Conservation (phyloP, 148 eudicot genomes). For the Diospyros lotus region DNA sequence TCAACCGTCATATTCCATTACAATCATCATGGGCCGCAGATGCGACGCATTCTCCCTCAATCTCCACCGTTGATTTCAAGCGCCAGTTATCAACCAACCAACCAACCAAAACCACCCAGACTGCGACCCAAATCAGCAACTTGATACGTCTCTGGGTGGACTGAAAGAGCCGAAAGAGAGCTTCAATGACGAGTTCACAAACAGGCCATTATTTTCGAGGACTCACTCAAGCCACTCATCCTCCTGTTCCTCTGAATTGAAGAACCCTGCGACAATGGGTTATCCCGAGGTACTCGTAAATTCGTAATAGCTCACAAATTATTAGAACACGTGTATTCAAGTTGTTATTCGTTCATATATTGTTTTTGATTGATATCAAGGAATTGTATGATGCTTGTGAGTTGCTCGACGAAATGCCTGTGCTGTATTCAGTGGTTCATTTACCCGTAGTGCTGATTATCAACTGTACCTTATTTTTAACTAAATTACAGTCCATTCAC, state of each 20-base stretch:
- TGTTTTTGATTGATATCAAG: constrained; percentile 38
- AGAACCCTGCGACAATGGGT: constrained; percentile 26
- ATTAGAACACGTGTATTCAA: constrained; percentile 41
- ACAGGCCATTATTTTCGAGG: constrained; percentile 3
- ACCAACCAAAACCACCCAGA: constrained; percentile 1
- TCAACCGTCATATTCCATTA: background rate
- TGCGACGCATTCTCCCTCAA: constrained; percentile 10
- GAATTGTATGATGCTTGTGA: constrained; percentile 23
- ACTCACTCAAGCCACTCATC: constrained; percentile 20
- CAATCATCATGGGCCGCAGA: constrained; percentile 17
- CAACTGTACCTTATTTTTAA: too few species aligned
- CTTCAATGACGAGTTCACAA: constrained; percentile 12
- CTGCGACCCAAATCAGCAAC: background rate
- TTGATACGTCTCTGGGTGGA: background rate
- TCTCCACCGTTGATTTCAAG: constrained; percentile 25
- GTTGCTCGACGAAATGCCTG: constrained; percentile 64
- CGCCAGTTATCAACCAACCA: constrained; percentile 11
- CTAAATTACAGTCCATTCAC: too few species aligned
- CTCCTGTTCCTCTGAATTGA: constrained; percentile 30
- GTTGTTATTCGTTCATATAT: constrained; percentile 23
- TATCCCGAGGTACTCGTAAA: background rate
- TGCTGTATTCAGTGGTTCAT: constrained; percentile 37
- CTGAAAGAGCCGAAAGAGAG: background rate
- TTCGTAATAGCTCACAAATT: constrained; percentile 21
- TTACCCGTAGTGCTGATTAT: constrained; percentile 7